Percentiles rank a stretch among this genome's conserved stretches.
Conservation (phyloP, 768 basidiomycete species). For the Suillus occidentalis region DNA sequence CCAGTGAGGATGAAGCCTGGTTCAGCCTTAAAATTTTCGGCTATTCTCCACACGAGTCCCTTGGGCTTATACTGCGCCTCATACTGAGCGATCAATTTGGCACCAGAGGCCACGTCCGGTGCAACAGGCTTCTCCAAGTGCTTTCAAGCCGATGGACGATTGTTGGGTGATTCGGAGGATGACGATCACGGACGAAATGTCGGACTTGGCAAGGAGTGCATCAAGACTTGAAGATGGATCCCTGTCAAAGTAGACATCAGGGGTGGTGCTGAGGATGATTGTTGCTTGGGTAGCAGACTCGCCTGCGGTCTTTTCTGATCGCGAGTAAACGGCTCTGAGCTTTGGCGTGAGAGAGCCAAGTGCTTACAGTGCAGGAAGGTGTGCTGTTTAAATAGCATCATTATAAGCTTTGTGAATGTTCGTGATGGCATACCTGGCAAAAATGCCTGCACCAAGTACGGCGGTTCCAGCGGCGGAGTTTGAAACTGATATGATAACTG, state of each 20-base stretch:
- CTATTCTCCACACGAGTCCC: slow-evolving; percentile 76
- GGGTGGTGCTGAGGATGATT: slow-evolving; percentile 37
- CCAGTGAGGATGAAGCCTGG: slow-evolving; percentile 51
- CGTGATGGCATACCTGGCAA: slow-evolving; percentile 57
- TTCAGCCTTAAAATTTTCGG: slow-evolving; percentile 76
- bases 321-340: slow-evolving; percentile 76
- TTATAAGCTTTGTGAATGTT: slow-evolving; percentile 20
- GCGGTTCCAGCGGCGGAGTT: slow-evolving; percentile 49
- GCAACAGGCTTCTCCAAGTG: slow-evolving; percentile 84
- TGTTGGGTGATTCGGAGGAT: slow-evolving; percentile 77
- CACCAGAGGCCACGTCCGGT: slow-evolving; percentile 62
- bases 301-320: slow-evolving; percentile 61
- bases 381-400: slow-evolving; percentile 45
- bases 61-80: slow-evolving; percentile 62
- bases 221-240: slow-evolving; percentile 47
- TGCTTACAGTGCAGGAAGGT: slow-evolving; percentile 68
- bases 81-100: slow-evolving; percentile 65
- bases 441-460: slow-evolving; percentile 79
- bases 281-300: slow-evolving; percentile 52
- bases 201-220: slow-evolving; percentile 61
- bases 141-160: slow-evolving; percentile 62
- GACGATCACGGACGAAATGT: slow-evolving; percentile 73
- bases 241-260: slow-evolving; percentile 58
- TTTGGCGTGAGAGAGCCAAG: slow-evolving; percentile 47
- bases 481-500: slow-evolving; percentile 31